Evolutionary conservation across 2,329 filamentous ascomycete genomes (phyloP).

Genomic region (Tolypocladium capitatum): DNA sequence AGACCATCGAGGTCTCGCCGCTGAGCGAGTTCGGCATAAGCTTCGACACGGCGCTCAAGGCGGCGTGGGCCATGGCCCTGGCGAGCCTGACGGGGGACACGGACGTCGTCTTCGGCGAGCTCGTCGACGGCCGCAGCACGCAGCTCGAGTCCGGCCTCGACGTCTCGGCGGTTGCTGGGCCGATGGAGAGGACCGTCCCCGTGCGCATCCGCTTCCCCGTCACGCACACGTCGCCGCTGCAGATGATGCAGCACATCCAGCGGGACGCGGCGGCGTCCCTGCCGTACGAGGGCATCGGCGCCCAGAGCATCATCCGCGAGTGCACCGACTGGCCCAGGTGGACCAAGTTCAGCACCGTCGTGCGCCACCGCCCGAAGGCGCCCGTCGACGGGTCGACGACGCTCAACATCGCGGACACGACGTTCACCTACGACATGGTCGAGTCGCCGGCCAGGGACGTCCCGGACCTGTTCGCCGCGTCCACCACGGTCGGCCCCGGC

Average conservation of each 20-base stretch:
- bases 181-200: slow-evolving; percentile 32
- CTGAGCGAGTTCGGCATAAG: slow-evolving; percentile 30
- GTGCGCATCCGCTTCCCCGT: slow-evolving; percentile 34
- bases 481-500: slow-evolving; percentile 22
- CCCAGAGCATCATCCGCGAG: slow-evolving; percentile 35
- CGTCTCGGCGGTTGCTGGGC: slow-evolving; percentile 35
- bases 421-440: slow-evolving; percentile 29
- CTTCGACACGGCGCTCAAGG: slow-evolving; percentile 40
- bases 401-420: slow-evolving; percentile 30
- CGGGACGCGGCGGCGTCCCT: slow-evolving; percentile 33
- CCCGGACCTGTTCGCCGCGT: slow-evolving; percentile 32
- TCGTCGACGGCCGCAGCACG: slow-evolving; percentile 33
- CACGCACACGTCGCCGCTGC: slow-evolving; percentile 29
- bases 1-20: slow-evolving; percentile 26
- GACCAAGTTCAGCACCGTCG: slow-evolving; percentile 39
- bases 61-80: slow-evolving; percentile 43
- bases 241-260: slow-evolving; percentile 35
- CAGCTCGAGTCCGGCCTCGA: slow-evolving; percentile 37
- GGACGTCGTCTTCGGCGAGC: slow-evolving; percentile 44
- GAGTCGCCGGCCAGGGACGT: slow-evolving; percentile 27
- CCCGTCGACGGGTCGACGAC: slow-evolving; percentile 22
- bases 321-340: slow-evolving; percentile 42
- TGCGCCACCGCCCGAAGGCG: slow-evolving; percentile 30
- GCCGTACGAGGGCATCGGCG: slow-evolving; percentile 37
- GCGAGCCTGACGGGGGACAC: slow-evolving; percentile 32